Conservation (phyloP, 768 basidiomycete species). For the Omphalotus guepiniiformis region DNA sequence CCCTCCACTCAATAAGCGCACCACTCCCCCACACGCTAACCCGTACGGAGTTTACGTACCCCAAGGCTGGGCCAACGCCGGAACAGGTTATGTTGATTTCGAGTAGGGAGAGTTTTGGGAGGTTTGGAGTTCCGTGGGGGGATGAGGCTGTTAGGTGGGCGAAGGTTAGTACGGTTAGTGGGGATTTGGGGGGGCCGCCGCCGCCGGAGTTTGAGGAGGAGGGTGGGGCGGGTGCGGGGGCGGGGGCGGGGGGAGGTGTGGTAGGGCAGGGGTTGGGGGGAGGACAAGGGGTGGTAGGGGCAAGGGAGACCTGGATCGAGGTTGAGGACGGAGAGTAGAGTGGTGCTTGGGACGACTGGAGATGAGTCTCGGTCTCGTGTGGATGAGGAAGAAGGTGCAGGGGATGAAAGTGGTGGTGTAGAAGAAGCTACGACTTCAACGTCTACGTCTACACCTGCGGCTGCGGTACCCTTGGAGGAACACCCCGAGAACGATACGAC, state of each 20-base stretch:
- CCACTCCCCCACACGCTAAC: constrained; percentile 71
- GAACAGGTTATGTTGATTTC: constrained; percentile 67
- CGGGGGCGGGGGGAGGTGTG: not conserved
- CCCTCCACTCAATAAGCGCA: constrained; percentile 68
- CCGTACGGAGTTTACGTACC: constrained; percentile 69
- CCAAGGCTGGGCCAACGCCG: constrained; percentile 57
- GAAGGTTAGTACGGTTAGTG: constrained; percentile 43
- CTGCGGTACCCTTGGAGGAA: not conserved
- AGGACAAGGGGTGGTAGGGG: constrained; percentile 4
- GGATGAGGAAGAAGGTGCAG: not conserved
- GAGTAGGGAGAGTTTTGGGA: constrained; percentile 57
- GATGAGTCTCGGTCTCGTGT: constrained; percentile 2
- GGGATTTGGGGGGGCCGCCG: constrained; percentile 31
- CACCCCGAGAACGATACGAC: too few relatives aligned
- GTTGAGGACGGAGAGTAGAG: not conserved
- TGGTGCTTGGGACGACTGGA: not conserved
- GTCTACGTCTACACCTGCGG: not conserved
- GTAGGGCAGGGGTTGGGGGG: not conserved
- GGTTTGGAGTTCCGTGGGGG: constrained; percentile 76
- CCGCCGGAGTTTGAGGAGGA: constrained; percentile 50
- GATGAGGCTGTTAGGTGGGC: constrained; percentile 66
- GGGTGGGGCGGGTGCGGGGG: not conserved
- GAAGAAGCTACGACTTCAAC: not conserved
- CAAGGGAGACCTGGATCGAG: not conserved
- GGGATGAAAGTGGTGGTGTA: not conserved